Evolutionary conservation across 1,284 basidiomycete species (phyloP).

Genomic region (Sporisorium reilianum): DNA sequence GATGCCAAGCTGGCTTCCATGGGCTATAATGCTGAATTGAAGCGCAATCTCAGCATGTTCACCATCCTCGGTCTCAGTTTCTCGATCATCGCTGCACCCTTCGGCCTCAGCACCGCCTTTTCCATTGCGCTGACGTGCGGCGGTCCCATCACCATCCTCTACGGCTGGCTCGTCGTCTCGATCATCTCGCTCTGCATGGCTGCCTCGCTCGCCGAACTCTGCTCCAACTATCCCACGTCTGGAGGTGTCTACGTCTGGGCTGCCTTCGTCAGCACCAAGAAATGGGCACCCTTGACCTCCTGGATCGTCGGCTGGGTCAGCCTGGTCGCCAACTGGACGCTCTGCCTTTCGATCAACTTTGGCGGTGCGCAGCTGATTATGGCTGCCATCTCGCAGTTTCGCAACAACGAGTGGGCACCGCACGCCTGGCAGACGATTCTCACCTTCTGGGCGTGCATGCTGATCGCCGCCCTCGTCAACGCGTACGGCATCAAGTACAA

Average conservation of each 20-base stretch:
- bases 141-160: slow-evolving; percentile 70
- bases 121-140: slow-evolving; percentile 71
- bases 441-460: slow-evolving; percentile 71
- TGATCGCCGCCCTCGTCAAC: slow-evolving; percentile 69
- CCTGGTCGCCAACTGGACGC: slow-evolving; percentile 72
- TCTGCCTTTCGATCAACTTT: slow-evolving; percentile 71
- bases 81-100: slow-evolving; percentile 71
- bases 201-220: slow-evolving; percentile 71
- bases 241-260: slow-evolving; percentile 73
- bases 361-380: slow-evolving; percentile 72
- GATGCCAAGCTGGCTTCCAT: slow-evolving; percentile 70
- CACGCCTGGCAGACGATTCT: slow-evolving; percentile 67
- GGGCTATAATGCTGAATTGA: slow-evolving; percentile 72
- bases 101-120: slow-evolving; percentile 70
- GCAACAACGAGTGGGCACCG: slow-evolving; percentile 58
- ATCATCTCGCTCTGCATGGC: slow-evolving; percentile 71
- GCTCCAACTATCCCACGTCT: slow-evolving; percentile 71
- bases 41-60: slow-evolving; percentile 71
- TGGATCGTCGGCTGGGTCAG: slow-evolving; percentile 73
- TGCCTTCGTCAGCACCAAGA: slow-evolving; percentile 70
- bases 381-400: slow-evolving; percentile 71
- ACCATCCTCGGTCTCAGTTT: slow-evolving; percentile 71
- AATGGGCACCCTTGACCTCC: slow-evolving; percentile 70
- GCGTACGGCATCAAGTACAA: slow-evolving; percentile 56
- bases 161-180: slow-evolving; percentile 71